A percentile compares a stretch with the other conserved stretches of the same genome.
phyloP scores from a whole-genome alignment of 306 rosid species.

The Ochetophila trinervis region DNA sequence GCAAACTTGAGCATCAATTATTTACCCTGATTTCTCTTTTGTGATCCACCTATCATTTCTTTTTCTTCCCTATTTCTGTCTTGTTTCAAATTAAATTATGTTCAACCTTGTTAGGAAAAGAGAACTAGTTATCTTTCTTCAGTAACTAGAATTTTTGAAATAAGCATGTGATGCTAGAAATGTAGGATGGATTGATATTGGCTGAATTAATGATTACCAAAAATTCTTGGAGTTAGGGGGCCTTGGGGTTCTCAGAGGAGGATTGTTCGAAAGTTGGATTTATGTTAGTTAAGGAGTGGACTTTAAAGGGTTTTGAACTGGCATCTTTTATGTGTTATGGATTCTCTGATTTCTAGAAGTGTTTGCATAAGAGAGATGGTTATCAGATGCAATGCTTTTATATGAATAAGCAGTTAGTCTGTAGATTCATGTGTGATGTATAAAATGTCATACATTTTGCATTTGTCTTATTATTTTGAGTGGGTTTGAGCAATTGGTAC shows the following conservation, averaged over 20 bases:
- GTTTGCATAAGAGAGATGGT: background rate
- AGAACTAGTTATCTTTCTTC: too few species aligned
- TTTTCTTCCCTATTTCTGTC: too few species aligned
- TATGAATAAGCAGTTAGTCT: background rate
- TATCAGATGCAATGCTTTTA: background rate
- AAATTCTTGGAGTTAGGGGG: background rate
- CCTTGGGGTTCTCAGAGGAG: background rate
- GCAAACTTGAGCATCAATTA: too few species aligned
- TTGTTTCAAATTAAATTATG: too few species aligned
- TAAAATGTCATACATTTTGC: slow-evolving; percentile 1
- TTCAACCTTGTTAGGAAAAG: too few species aligned
- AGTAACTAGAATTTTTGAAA: too few species aligned
- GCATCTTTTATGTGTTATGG: background rate
- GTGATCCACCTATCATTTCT: too few species aligned
- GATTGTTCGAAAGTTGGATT: background rate
- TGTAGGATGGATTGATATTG: too few species aligned
- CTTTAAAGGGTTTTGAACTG: background rate
- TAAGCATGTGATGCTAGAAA: too few species aligned
- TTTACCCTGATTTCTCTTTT: too few species aligned
- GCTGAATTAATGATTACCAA: background rate
- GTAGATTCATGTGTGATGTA: background rate
- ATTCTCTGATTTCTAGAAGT: background rate
- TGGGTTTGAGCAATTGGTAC: background rate
- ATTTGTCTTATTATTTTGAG: background rate
- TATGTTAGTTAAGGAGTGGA: background rate